A percentile compares a stretch with the other conserved stretches of the same genome.
Conservation (phyloP, 192 early-diverging fungal species). For the Coemansia erecta region DNA sequence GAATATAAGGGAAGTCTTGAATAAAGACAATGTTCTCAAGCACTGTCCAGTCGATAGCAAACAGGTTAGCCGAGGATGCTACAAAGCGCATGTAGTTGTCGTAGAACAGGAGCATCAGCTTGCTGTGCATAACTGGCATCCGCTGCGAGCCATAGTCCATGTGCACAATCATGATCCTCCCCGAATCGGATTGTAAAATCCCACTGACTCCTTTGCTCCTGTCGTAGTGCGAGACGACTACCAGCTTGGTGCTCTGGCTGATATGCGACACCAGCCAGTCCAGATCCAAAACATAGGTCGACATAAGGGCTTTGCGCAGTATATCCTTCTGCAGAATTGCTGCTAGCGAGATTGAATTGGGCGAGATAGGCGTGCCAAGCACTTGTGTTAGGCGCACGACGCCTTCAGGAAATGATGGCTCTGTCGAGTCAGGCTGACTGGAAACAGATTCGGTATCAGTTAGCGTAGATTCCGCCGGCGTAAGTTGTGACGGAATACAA, state of each 20-base stretch:
- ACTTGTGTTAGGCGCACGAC: constrained; percentile 17
- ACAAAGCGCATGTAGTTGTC: constrained; percentile 57
- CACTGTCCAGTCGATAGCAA: constrained; percentile 56
- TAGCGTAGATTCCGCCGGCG: background rate
- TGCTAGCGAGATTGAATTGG: constrained; percentile 3
- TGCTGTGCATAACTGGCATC: constrained; percentile 61
- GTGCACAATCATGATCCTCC: constrained; percentile 37
- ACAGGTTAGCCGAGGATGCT: constrained; percentile 60
- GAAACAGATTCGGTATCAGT: too few relatives aligned
- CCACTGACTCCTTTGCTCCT: constrained; percentile 11
- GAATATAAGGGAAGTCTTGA: constrained; percentile 57
- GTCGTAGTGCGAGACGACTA: constrained; percentile 29
- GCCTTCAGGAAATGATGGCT: constrained; percentile 22
- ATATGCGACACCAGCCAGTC: constrained; percentile 55
- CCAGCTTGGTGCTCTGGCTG: constrained; percentile 22
- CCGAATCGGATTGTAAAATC: constrained; percentile 27
- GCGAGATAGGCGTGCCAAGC: constrained; percentile 4
- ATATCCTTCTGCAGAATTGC: constrained; percentile 19
- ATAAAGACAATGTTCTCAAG: constrained; percentile 65
- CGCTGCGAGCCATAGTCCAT: constrained; percentile 47
- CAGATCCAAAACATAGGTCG: constrained; percentile 55
- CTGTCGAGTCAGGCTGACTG: too few relatives aligned
- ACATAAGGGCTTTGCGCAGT: constrained; percentile 56
- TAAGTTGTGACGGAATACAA: background rate
- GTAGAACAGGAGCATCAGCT: constrained; percentile 65